phyloP scores from a whole-genome alignment of 2,329 filamentous ascomycete species.

The Alternaria ventricosa region DNA sequence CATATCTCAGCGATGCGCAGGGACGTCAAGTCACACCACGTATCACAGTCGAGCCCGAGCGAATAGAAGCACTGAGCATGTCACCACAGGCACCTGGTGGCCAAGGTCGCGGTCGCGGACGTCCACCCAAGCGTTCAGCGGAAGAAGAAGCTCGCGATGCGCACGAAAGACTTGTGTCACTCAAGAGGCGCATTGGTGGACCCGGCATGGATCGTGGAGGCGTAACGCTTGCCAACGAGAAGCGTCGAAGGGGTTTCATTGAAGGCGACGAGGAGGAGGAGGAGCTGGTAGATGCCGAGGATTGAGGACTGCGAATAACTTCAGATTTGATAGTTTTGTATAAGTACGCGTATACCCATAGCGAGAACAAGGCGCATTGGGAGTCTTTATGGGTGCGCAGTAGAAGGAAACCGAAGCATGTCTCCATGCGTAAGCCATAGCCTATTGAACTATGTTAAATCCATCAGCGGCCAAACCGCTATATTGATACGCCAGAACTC shows the following conservation, averaged over 20 bases:
- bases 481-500: slow-evolving; percentile 10
- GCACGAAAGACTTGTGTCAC: slow-evolving; percentile 54
- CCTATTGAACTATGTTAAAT: not conserved
- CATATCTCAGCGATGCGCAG: slow-evolving; percentile 56
- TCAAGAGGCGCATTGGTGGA: slow-evolving; percentile 60
- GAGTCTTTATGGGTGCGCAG: not conserved
- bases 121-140: slow-evolving; percentile 36
- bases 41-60: slow-evolving; percentile 33
- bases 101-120: slow-evolving; percentile 44
- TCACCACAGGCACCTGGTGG: not conserved
- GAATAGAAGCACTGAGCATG: slow-evolving; percentile 9
- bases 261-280: slow-evolving; percentile 60
- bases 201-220: slow-evolving; percentile 61
- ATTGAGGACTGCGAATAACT: slow-evolving; percentile 12
- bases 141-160: slow-evolving; percentile 56
- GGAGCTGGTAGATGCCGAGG: slow-evolving; percentile 45
- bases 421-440: not conserved
- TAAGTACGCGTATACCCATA: slow-evolving; percentile 15
- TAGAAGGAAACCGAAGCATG: not conserved
- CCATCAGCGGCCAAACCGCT: not conserved
- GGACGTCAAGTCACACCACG: slow-evolving; percentile 58
- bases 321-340: not conserved
- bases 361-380: not conserved
- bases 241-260: slow-evolving; percentile 57
- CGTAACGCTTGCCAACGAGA: slow-evolving; percentile 59